phyloP scores from a whole-genome alignment of 1,139 yeast species.

The Blastobotrys buckinghamii region DNA sequence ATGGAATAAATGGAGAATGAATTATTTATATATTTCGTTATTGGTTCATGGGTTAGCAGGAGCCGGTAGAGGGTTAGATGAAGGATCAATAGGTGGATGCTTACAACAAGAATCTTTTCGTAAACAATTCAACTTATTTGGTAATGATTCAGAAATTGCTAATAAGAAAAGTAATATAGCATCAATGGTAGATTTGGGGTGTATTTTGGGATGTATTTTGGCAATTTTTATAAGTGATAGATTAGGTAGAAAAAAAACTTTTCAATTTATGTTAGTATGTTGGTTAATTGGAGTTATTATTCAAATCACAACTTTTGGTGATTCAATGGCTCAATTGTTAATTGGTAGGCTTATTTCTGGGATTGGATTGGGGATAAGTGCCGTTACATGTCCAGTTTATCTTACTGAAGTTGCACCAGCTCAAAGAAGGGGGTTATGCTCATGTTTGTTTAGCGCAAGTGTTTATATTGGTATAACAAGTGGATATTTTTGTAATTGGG shows the following conservation, averaged over 20 bases:
- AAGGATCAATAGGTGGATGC: slow-evolving; percentile 48
- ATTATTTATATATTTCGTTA: slow-evolving; percentile 41
- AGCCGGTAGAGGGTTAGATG: slow-evolving; percentile 57
- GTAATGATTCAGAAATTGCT: slow-evolving; percentile 37
- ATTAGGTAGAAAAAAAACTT: slow-evolving; percentile 50
- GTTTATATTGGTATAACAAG: slow-evolving; percentile 51
- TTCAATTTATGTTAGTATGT: slow-evolving; percentile 38
- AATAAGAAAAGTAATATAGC: slow-evolving; percentile 50
- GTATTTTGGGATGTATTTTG: slow-evolving; percentile 50
- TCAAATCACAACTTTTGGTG: slow-evolving; percentile 39
- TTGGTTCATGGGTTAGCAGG: slow-evolving; percentile 54
- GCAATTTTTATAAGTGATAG: slow-evolving; percentile 48
- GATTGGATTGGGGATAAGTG: slow-evolving; percentile 48
- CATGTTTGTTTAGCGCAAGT: slow-evolving; percentile 49
- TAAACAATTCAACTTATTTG: slow-evolving; percentile 43
- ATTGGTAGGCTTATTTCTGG: slow-evolving; percentile 11
- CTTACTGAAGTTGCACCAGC: slow-evolving; percentile 50
- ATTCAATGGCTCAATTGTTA: slow-evolving; percentile 3
- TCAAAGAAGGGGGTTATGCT: slow-evolving; percentile 47
- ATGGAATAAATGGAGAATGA: too few species aligned
- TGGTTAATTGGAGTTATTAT: slow-evolving; percentile 47
- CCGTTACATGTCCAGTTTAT: slow-evolving; percentile 52
- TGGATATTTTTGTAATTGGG: slow-evolving; percentile 46
- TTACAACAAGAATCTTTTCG: slow-evolving; percentile 43
- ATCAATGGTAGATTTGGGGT: slow-evolving; percentile 58